Conservation (phyloP, 371 early-diverging fungal species). For the Catenaria anguillulae region DNA sequence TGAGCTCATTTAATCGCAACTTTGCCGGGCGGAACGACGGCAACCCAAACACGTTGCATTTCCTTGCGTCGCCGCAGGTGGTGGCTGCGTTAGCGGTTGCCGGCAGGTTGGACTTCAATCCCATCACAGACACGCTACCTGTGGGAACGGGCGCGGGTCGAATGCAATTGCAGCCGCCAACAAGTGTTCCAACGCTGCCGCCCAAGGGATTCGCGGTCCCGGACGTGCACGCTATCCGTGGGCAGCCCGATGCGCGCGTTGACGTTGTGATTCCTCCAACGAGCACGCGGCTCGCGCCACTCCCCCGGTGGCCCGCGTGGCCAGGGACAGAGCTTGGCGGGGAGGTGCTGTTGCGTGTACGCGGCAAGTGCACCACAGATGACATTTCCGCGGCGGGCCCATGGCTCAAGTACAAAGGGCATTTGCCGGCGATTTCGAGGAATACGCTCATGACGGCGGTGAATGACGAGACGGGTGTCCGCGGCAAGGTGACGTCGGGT, state of each 20-base stretch:
- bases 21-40: constrained; percentile 92
- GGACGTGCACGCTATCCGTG: constrained; percentile 34
- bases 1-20: constrained; percentile 94
- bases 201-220: constrained; percentile 60
- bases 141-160: constrained; percentile 29
- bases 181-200: too few relatives aligned
- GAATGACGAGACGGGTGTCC: constrained; percentile 63
- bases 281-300: constrained; percentile 68
- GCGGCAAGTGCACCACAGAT: constrained; percentile 96
- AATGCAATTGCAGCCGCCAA: too few relatives aligned
- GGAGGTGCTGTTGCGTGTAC: constrained; percentile 72
- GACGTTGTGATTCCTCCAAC: constrained; percentile 49
- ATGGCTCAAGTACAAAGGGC: constrained; percentile 95
- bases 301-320: constrained; percentile 68
- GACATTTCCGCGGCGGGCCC: constrained; percentile 92
- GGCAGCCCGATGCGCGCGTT: constrained; percentile 17
- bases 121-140: constrained; percentile 61
- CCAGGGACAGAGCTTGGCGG: constrained; percentile 62
- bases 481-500: constrained; percentile 58
- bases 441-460: constrained; percentile 88
- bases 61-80: constrained; percentile 87
- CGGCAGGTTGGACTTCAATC: constrained; percentile 81
- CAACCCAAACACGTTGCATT: constrained; percentile 84
- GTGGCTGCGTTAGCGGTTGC: constrained; percentile 85
- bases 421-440: constrained; percentile 74